Conservation (phyloP, 768 basidiomycete genomes). For the Hortiboletus flavorubellus region DNA sequence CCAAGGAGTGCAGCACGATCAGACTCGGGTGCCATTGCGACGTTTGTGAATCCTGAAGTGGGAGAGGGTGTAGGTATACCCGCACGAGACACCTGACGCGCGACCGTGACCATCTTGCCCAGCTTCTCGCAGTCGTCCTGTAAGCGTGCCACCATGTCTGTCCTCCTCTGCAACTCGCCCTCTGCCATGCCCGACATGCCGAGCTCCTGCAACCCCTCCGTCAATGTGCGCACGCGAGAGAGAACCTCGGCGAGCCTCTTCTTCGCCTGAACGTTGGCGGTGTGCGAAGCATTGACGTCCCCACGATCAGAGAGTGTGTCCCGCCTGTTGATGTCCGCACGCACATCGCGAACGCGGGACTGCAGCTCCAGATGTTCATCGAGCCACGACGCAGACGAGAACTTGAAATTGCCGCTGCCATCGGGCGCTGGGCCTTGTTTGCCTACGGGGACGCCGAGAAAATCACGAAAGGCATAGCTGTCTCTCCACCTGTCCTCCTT, state of each 20-base stretch:
- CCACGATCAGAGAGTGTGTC: constrained; percentile 77
- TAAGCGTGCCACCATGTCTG: constrained; percentile 83
- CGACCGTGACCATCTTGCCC: constrained; percentile 79
- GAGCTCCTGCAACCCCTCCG: constrained; percentile 62
- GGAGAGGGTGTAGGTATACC: constrained; percentile 28
- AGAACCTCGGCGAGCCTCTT: constrained; percentile 75
- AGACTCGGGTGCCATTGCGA: constrained; percentile 42
- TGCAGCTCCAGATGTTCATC: constrained; percentile 84
- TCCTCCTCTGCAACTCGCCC: constrained; percentile 88
- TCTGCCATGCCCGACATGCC: constrained; percentile 73
- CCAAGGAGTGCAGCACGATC: constrained; percentile 69
- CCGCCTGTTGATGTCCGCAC: constrained; percentile 83
- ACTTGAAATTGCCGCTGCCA: constrained; percentile 40
- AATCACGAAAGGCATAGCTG: constrained; percentile 73
- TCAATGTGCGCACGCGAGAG: constrained; percentile 69
- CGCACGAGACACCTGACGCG: constrained; percentile 48
- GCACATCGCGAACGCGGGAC: constrained; percentile 71
- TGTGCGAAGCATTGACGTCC: constrained; percentile 72
- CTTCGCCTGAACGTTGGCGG: constrained; percentile 81
- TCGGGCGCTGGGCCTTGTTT: constrained; percentile 38
- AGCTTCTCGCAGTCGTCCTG: constrained; percentile 92
- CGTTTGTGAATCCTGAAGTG: constrained; percentile 26
- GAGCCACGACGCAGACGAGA: constrained; percentile 81
- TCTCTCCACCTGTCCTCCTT: constrained; percentile 86
- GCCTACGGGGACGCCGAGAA: constrained; percentile 79